phyloP scores from a whole-genome alignment of 2,329 filamentous ascomycete species.

The Sporothrix brunneoviolacea region DNA sequence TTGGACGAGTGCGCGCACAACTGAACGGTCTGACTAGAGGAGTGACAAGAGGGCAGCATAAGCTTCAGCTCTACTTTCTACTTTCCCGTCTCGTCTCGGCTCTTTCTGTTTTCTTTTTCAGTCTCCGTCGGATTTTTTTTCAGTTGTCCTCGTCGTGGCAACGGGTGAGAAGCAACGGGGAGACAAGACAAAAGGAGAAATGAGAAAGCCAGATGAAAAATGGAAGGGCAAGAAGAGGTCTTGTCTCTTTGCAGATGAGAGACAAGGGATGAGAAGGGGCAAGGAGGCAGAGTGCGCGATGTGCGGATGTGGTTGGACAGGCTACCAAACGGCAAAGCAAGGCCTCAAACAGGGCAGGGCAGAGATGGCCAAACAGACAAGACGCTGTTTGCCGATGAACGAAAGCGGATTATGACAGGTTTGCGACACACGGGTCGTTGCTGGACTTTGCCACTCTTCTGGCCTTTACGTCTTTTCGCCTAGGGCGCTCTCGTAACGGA shows the following conservation, averaged over 20 bases:
- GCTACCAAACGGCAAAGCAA: background rate
- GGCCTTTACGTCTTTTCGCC: background rate
- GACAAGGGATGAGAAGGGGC: too few relatives aligned
- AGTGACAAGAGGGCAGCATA: too few relatives aligned
- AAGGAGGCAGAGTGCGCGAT: too few relatives aligned
- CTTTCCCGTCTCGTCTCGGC: too few relatives aligned
- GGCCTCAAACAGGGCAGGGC: background rate
- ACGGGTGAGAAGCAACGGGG: background rate
- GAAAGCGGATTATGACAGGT: background rate
- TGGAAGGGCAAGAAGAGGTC: too few relatives aligned
- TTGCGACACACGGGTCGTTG: background rate
- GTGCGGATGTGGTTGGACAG: too few relatives aligned
- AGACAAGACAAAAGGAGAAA: background rate
- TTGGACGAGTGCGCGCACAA: constrained; percentile 14
- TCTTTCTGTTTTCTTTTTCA: too few relatives aligned
- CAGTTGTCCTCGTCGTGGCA: too few relatives aligned
- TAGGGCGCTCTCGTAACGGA: background rate
- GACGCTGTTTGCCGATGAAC: background rate
- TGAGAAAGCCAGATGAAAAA: background rate
- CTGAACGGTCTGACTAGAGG: background rate
- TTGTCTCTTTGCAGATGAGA: background rate
- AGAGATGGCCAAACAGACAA: background rate
- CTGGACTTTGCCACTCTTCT: background rate
- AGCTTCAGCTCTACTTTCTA: too few relatives aligned
- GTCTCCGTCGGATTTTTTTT: too few relatives aligned